Conservation (phyloP, 208 protist genomes). For the Leishmania gerbilli region DNA sequence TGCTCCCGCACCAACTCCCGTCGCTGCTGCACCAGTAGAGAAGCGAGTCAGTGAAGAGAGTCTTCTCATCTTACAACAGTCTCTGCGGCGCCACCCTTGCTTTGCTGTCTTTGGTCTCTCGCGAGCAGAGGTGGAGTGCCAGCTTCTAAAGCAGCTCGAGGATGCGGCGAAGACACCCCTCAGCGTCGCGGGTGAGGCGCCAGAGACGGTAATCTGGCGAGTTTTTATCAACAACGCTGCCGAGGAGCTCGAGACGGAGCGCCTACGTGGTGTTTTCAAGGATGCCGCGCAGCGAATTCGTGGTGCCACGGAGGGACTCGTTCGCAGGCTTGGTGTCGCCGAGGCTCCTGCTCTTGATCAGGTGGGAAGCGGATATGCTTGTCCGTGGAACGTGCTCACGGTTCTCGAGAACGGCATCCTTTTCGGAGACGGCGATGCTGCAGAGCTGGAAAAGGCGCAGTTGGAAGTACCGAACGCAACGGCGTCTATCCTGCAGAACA, state of each 20-base stretch:
- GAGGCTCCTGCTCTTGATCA: constrained; percentile 47
- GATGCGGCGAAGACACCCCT: constrained; percentile 16
- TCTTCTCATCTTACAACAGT: constrained; percentile 66
- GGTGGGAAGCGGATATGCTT: constrained; percentile 50
- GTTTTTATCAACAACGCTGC: constrained; percentile 69
- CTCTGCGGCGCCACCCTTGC: constrained; percentile 68
- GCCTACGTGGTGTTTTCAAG: constrained; percentile 56
- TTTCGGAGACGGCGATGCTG: constrained; percentile 23
- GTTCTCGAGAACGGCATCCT: constrained; percentile 37
- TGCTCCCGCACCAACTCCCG: constrained; percentile 9
- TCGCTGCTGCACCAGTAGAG: constrained; percentile 15
- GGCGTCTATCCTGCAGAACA: constrained; percentile 35
- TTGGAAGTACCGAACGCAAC: constrained; percentile 71
- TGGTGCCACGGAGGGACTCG: constrained; percentile 10
- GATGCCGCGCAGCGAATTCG: constrained; percentile 28
- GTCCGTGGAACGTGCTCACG: constrained; percentile 80
- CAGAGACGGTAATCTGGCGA: constrained; percentile 18
- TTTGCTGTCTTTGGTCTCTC: constrained; percentile 23
- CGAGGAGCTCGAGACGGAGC: constrained; percentile 67
- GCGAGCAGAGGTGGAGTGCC: constrained; percentile 32
- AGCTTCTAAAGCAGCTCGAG: constrained; percentile 31
- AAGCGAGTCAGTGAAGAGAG: constrained; percentile 45
- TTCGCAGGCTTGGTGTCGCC: constrained; percentile 55
- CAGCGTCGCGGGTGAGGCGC: background rate
- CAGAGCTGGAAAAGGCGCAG: constrained; percentile 23